Conservation (phyloP, 1,139 yeast species). For the Blastobotrys niveus region DNA sequence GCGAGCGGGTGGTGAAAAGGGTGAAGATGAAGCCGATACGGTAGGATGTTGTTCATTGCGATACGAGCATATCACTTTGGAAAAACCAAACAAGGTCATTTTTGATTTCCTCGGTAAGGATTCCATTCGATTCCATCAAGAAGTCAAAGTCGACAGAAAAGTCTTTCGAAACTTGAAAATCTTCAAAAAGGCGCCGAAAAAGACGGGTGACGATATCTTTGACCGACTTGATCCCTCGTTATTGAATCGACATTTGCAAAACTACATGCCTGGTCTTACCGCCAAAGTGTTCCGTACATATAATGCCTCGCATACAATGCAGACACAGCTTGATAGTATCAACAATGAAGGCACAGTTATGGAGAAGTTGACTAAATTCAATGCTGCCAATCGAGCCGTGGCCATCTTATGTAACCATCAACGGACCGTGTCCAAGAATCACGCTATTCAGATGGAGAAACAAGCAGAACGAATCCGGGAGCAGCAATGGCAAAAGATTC, state of each 20-base stretch:
- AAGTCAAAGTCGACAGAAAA: slow-evolving; percentile 82
- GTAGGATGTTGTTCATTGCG: slow-evolving; percentile 96
- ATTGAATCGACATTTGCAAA: slow-evolving; percentile 80
- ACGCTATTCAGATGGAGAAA: slow-evolving; percentile 72
- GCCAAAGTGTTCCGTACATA: slow-evolving; percentile 98
- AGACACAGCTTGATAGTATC: slow-evolving; percentile 80
- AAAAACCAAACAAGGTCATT: slow-evolving; percentile 82
- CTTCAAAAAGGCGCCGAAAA: slow-evolving; percentile 82
- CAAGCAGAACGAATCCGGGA: slow-evolving; percentile 73
- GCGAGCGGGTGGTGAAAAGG: slow-evolving; percentile 98
- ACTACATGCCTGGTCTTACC: slow-evolving; percentile 86
- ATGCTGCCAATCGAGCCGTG: slow-evolving; percentile 92
- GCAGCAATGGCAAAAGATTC: slow-evolving; percentile 74
- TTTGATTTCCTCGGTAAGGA: slow-evolving; percentile 96
- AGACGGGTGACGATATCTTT: slow-evolving; percentile 86
- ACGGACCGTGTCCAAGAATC: slow-evolving; percentile 82
- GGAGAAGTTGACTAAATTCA: slow-evolving; percentile 80
- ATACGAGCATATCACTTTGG: slow-evolving; percentile 78
- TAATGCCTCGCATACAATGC: slow-evolving; percentile 96
- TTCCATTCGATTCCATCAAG: slow-evolving; percentile 86
- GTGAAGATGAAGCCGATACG: slow-evolving; percentile 96
- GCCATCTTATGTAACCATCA: slow-evolving; percentile 97
- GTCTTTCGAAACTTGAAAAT: slow-evolving; percentile 83
- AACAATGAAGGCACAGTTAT: slow-evolving; percentile 79
- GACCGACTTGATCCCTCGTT: slow-evolving; percentile 82